A percentile compares a stretch with the other conserved stretches of the same genome.
Conservation (phyloP, 2,329 filamentous ascomycete species). For the Talaromyces sp. region DNA sequence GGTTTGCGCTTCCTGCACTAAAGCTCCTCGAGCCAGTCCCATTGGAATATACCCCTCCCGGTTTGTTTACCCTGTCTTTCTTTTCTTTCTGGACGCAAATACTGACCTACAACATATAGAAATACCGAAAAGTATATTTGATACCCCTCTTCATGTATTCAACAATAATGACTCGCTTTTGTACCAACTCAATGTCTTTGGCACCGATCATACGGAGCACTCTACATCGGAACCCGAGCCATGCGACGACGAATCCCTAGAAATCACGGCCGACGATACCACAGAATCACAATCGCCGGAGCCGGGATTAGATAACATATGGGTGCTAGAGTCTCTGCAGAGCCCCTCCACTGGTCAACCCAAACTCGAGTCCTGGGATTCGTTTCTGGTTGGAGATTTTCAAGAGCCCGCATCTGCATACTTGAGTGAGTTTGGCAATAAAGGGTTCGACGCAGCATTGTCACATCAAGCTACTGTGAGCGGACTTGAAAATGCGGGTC, state of each 20-base stretch:
- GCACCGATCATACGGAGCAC: slow-evolving; percentile 16
- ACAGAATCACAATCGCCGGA: slow-evolving; percentile 2
- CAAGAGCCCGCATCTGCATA: slow-evolving; percentile 33
- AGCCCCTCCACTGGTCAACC: slow-evolving; percentile 10
- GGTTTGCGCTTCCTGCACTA: slow-evolving; percentile 31
- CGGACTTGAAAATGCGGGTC: slow-evolving; percentile 18
- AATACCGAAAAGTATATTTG: slow-evolving; percentile 20
- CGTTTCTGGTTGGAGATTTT: slow-evolving; percentile 26
- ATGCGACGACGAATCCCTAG: slow-evolving; percentile 10
- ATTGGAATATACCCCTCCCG: slow-evolving; percentile 21
- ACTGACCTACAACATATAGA: slow-evolving; percentile 14
- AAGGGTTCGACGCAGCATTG: slow-evolving; percentile 35
- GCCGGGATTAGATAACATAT: slow-evolving; percentile 25
- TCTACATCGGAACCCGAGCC: slow-evolving; percentile 15
- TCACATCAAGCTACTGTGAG: slow-evolving; percentile 19
- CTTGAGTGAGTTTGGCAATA: slow-evolving; percentile 38
- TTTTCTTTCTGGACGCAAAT: not conserved
- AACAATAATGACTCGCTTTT: slow-evolving; percentile 22
- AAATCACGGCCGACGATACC: slow-evolving; percentile 13
- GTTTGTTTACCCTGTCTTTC: not conserved
- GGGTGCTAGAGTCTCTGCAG: slow-evolving; percentile 25
- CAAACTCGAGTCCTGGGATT: slow-evolving; percentile 37
- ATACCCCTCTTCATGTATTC: slow-evolving; percentile 15
- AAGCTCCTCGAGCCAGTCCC: slow-evolving; percentile 30
- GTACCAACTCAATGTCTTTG: slow-evolving; percentile 28